phyloP scores from a whole-genome alignment of 2,329 filamentous ascomycete species.

The Talaromyces sp. region DNA sequence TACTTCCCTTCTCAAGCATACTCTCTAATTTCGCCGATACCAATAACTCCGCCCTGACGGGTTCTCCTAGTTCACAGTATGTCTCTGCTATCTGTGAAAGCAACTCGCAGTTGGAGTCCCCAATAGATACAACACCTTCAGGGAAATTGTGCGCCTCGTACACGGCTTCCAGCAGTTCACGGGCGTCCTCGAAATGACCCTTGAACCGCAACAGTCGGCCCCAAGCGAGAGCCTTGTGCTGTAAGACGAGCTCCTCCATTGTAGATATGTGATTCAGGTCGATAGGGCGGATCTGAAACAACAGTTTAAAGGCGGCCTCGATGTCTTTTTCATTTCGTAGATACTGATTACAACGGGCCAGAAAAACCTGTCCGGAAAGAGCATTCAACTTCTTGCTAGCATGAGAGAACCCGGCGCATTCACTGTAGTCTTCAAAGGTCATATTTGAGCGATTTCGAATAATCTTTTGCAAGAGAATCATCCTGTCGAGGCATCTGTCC shows the following conservation, averaged over 20 bases:
- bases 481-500: constrained; percentile 1
- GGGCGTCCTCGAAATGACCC: constrained; percentile 11
- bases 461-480: constrained; percentile 2
- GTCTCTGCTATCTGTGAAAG: constrained; percentile 6
- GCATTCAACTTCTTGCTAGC: constrained; percentile 4
- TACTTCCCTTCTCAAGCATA: not conserved
- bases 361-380: constrained; percentile 1
- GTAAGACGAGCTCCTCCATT: constrained; percentile 14
- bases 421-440: not conserved
- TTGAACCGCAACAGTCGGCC: constrained; percentile 7
- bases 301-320: not conserved
- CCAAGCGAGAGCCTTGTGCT: constrained; percentile 4
- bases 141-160: constrained; percentile 8
- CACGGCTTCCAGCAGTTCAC: constrained; percentile 5
- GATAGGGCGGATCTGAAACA: constrained; percentile 2
- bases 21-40: constrained; percentile 1
- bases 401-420: not conserved
- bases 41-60: constrained; percentile 1
- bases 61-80: constrained; percentile 6
- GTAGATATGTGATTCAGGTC: constrained; percentile 2
- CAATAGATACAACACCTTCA: constrained; percentile 1
- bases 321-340: not conserved
- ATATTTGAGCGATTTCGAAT: not conserved
- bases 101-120: constrained; percentile 1
- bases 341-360: not conserved